Percentiles rank a stretch among this genome's conserved stretches.
These are phyloP conservation scores for Brassica incana DNA, from an alignment of 345 rosid genomes.

Conservation along the genomic window DNA sequence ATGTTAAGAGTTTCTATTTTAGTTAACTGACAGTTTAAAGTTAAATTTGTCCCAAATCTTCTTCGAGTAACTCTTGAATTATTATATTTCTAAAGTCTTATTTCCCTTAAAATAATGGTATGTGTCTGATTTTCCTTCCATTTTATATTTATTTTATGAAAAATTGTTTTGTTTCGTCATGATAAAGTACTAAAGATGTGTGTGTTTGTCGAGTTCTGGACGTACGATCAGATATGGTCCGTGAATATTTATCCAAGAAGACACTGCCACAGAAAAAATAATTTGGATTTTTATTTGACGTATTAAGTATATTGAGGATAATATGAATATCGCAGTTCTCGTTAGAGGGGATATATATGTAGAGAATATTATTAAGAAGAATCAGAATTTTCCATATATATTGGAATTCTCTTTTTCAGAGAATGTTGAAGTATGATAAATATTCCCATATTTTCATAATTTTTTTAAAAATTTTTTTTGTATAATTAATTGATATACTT, in stretches of 20 bases:
- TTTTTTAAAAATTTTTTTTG: too few relatives aligned
- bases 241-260: constrained; percentile 26
- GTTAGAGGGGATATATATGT: background rate
- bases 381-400: background rate
- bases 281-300: background rate
- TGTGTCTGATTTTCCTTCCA: background rate
- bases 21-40: background rate
- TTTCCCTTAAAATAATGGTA: too few relatives aligned
- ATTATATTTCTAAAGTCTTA: background rate
- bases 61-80: background rate
- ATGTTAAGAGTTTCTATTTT: background rate
- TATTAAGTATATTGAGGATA: background rate
- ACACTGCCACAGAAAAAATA: constrained; percentile 26
- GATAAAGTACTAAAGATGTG: constrained; percentile 12
- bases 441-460: background rate
- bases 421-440: background rate
- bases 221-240: constrained; percentile 25
- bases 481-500: background rate
- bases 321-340: constrained; percentile 1
- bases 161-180: background rate
- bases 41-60: background rate
- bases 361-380: background rate
- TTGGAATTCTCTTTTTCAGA: background rate
- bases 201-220: constrained; percentile 31
- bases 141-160: background rate